A percentile compares a stretch with the other conserved stretches of the same genome.
These are phyloP conservation scores for Citrullus colocynthis DNA, from an alignment of 306 rosid genomes.

Conservation along the genomic window DNA sequence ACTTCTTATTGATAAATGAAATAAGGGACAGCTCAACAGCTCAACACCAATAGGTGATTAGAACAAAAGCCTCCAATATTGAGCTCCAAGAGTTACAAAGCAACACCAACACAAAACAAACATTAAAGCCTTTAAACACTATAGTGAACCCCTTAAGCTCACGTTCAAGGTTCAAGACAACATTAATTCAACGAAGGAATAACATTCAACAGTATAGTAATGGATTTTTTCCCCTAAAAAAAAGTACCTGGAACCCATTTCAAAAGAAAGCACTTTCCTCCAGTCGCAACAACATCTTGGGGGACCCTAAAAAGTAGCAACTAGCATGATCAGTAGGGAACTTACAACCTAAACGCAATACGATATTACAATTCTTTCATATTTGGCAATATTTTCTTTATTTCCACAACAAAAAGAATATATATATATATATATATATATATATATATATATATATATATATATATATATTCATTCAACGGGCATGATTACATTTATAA, in stretches of 20 bases:
- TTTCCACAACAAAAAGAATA: neutral
- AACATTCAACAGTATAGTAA: neutral
- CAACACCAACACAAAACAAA: neutral
- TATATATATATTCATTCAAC: neutral
- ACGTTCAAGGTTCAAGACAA: neutral
- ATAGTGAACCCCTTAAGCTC: neutral
- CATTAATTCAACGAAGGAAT: neutral
- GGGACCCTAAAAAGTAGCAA: slow-evolving; percentile 54
- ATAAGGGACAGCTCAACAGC: too few relatives aligned
- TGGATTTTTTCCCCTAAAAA: neutral
- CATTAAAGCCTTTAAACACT: neutral
- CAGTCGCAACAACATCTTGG: slow-evolving; percentile 91
- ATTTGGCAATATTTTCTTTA: neutral
- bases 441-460: neutral
- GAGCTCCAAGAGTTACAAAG: neutral
- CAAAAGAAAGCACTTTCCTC: slow-evolving; percentile 69
- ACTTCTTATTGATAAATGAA: too few relatives aligned
- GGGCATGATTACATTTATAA: too few relatives aligned
- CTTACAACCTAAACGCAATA: neutral
- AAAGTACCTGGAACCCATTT: slow-evolving; percentile 82
- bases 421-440: neutral
- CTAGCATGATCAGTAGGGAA: neutral
- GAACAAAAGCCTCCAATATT: neutral
- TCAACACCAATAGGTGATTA: too few relatives aligned
- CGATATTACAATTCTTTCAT: neutral